A percentile compares a stretch with the other conserved stretches of the same genome.
These are phyloP conservation scores for Chrysanthemum seticuspe DNA, from an alignment of 129 eudicot genomes.

Conservation along the genomic window DNA sequence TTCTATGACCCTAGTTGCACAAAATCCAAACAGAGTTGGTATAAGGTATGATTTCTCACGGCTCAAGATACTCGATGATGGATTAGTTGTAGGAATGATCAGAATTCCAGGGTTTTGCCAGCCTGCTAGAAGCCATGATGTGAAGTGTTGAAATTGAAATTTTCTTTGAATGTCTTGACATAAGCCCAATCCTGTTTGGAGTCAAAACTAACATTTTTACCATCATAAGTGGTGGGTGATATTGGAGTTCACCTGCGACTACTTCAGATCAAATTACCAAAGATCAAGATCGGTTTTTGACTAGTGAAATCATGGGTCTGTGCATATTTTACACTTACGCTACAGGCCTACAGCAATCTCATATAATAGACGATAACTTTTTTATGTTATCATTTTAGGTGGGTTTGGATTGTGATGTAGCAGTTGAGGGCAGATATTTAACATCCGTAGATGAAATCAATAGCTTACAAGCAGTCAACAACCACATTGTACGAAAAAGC, in stretches of 20 bases:
- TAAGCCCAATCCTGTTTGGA: constrained; percentile 38
- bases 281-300: constrained; percentile 46
- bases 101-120: constrained; percentile 54
- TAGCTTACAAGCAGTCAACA: constrained; percentile 29
- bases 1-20: constrained; percentile 43
- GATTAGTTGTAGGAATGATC: constrained; percentile 48
- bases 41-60: constrained; percentile 38
- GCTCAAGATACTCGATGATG: constrained; percentile 39
- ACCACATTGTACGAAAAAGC: constrained; percentile 30
- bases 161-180: constrained; percentile 38
- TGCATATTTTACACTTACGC: not conserved
- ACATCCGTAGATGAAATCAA: constrained; percentile 24
- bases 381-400: constrained; percentile 34
- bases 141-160: constrained; percentile 41
- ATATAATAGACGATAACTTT: not conserved
- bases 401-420: constrained; percentile 62
- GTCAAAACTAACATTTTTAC: constrained; percentile 17
- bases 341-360: not conserved
- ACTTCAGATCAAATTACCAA: constrained; percentile 42
- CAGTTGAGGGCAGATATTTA: constrained; percentile 34
- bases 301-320: not conserved
- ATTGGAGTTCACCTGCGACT: constrained; percentile 39
- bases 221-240: constrained; percentile 50
- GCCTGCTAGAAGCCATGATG: constrained; percentile 58
- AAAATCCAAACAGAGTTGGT: constrained; percentile 56